These are phyloP conservation scores for Thermochaetoides dissita DNA, from an alignment of 2,329 filamentous ascomycete genomes.

Conservation along the genomic window DNA sequence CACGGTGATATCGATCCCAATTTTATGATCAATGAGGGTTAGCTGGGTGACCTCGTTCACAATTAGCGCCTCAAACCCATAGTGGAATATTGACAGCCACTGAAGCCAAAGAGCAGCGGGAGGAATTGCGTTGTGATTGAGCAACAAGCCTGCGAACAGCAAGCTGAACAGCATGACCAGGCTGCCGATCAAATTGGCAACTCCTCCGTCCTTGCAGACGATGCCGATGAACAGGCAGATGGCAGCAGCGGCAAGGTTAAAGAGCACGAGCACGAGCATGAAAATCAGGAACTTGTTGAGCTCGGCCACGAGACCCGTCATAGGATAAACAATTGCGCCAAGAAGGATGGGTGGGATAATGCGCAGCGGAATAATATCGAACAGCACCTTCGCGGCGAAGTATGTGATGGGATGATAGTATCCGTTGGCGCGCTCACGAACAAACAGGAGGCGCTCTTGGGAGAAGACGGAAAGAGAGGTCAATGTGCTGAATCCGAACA, in stretches of 20 bases:
- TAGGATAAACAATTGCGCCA: slow-evolving; percentile 91
- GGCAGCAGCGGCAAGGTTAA: slow-evolving; percentile 85
- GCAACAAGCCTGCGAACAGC: slow-evolving; percentile 80
- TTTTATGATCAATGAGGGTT: slow-evolving; percentile 84
- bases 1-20: slow-evolving; percentile 90
- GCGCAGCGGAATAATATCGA: slow-evolving; percentile 88
- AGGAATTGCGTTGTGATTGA: slow-evolving; percentile 91
- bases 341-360: slow-evolving; percentile 90
- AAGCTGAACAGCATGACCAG: slow-evolving; percentile 96
- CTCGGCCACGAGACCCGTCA: slow-evolving; percentile 82
- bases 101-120: slow-evolving; percentile 78
- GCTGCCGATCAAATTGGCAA: slow-evolving; percentile 86
- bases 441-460: slow-evolving; percentile 76
- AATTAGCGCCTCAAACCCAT: slow-evolving; percentile 88
- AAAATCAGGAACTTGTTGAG: slow-evolving; percentile 80
- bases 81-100: slow-evolving; percentile 92
- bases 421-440: slow-evolving; percentile 86
- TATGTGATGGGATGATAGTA: slow-evolving; percentile 93
- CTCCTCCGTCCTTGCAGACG: slow-evolving; percentile 76
- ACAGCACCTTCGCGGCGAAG: slow-evolving; percentile 92
- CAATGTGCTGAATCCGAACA: slow-evolving; percentile 93
- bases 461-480: slow-evolving; percentile 91
- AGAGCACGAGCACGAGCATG: slow-evolving; percentile 79
- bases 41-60: slow-evolving; percentile 92
- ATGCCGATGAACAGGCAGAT: slow-evolving; percentile 96